These are phyloP conservation scores for Ceratocystis variospora DNA, from an alignment of 2,329 filamentous ascomycete species.

Conservation along the genomic window DNA sequence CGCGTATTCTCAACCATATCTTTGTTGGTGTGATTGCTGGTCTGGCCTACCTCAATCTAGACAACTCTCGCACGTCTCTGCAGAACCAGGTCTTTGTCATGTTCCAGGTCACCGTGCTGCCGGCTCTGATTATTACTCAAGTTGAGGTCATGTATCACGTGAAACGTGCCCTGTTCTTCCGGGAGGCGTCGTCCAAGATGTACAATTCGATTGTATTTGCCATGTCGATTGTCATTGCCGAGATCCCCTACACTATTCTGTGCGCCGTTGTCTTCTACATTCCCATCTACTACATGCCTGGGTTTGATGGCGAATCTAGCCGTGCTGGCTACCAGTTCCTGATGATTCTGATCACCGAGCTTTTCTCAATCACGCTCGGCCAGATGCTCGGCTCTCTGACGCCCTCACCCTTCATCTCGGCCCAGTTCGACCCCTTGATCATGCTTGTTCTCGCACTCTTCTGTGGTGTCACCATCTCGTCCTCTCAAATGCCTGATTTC, in stretches of 20 bases:
- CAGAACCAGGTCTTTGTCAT: conserved; percentile 83
- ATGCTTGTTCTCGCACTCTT: conserved; percentile 74
- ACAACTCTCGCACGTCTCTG: conserved; percentile 59
- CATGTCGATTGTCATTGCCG: conserved; percentile 62
- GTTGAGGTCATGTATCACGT: conserved; percentile 70
- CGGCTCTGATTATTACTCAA: conserved; percentile 68
- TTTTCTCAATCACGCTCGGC: conserved; percentile 70
- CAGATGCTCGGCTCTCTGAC: conserved; percentile 67
- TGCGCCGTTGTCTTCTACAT: conserved; percentile 72
- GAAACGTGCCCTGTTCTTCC: conserved; percentile 69
- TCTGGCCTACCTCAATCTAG: conserved; percentile 63
- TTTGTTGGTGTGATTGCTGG: conserved; percentile 66
- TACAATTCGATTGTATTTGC: conserved; percentile 72
- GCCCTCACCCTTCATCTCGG: conserved; percentile 63
- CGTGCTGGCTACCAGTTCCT: conserved; percentile 79
- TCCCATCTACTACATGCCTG: conserved; percentile 72
- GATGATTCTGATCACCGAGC: conserved; percentile 67
- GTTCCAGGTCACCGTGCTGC: conserved; percentile 77
- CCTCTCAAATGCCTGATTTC: conserved; percentile 61
- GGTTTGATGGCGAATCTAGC: conserved; percentile 46
- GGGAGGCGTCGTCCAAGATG: conserved; percentile 73
- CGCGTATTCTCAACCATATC: conserved; percentile 71
- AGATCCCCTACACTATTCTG: conserved; percentile 70
- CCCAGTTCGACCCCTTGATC: conserved; percentile 68
- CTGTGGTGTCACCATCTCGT: conserved; percentile 74